Conservation (phyloP, 192 early-diverging fungal genomes). For the Backusella luteola region DNA sequence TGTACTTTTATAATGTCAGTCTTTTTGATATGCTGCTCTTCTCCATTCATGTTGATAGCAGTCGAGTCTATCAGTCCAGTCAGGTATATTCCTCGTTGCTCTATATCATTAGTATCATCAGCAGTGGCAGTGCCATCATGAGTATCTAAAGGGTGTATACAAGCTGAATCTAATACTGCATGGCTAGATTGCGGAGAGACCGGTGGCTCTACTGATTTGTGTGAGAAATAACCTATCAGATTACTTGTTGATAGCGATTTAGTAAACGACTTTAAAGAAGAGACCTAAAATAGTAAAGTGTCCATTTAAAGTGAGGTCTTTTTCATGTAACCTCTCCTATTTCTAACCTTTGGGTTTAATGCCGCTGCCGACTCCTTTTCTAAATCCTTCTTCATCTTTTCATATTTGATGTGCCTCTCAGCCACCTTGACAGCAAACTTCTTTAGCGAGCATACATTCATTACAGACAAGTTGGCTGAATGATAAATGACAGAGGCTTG, state of each 20-base stretch:
- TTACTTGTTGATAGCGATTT: conserved; percentile 32
- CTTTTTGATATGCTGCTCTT: conserved; percentile 8
- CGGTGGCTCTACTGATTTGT: not conserved
- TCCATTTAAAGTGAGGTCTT: not conserved
- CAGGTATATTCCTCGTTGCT: conserved; percentile 25
- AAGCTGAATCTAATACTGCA: not conserved
- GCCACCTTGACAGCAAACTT: conserved; percentile 26
- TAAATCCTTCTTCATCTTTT: not conserved
- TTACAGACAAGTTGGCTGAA: conserved; percentile 14
- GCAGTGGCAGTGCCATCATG: not conserved
- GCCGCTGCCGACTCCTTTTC: not conserved
- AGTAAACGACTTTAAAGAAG: conserved; percentile 17
- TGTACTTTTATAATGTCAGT: conserved; percentile 32
- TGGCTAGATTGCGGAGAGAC: not conserved
- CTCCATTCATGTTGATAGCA: conserved; percentile 23
- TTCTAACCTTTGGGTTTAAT: conserved; percentile 16
- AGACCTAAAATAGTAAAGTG: not conserved
- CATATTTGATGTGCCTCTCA: not conserved
- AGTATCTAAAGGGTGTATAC: not conserved
- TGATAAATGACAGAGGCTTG: conserved; percentile 23
- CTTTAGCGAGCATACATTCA: conserved; percentile 26
- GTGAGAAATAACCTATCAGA: conserved; percentile 25
- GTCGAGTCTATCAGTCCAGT: conserved; percentile 27
- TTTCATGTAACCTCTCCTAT: not conserved
- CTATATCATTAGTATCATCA: not conserved